Base-by-base conservation (phyloP, 108 stramenopile genomes). In the Nitzschia inconspicua region DNA sequence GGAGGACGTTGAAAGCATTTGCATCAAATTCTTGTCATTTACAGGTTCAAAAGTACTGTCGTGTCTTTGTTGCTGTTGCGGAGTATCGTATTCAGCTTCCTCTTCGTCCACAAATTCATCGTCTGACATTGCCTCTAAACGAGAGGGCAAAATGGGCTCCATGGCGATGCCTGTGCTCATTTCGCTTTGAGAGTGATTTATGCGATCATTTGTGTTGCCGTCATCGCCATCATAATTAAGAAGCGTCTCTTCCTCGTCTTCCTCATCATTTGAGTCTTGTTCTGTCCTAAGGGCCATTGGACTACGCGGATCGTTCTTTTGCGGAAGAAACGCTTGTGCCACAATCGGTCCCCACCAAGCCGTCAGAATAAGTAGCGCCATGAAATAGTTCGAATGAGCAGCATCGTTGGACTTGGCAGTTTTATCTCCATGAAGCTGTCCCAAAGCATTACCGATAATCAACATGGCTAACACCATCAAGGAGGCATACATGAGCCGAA, bases 301-400 rank as follows among this genome's bases (percentile, higher is more conserved):
- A 19, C 4, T 32, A 25, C 0, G 43, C 42, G 19, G 37, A 58
- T 35, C 73, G 67, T 59, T 63, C 62, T 59, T 62, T 44, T 39
- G 66, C 18, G 81, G 85, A 37, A 86, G 67, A 34, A 63, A 55
- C 11, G 79, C 37, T 26, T 84, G 47, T 28, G 70, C 70, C 19
- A 76, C 44, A 25, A 87, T 79, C 18, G 89, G 86, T 13, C 63
- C 79, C 62, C 77, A 68, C 89, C 89, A 91, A 42, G 84, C 34
- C 10, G 70, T 47, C 10, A 85, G 49, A 13, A 91, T 30, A 8
- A 88, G 36, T 32, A 75, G 47, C 9, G 82, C 66, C 66, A 79
- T 68, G 19, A 77, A 57, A 66, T 66, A 79, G 46, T 86, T 68
- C 5, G 44, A 65, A 19, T 47, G 27, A 9, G 41, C 10, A 24